Percentiles rank a stretch among this genome's conserved stretches.
phyloP scores from a whole-genome alignment of 345 rosid genomes.

The Chamaenerion angustifolium region DNA sequence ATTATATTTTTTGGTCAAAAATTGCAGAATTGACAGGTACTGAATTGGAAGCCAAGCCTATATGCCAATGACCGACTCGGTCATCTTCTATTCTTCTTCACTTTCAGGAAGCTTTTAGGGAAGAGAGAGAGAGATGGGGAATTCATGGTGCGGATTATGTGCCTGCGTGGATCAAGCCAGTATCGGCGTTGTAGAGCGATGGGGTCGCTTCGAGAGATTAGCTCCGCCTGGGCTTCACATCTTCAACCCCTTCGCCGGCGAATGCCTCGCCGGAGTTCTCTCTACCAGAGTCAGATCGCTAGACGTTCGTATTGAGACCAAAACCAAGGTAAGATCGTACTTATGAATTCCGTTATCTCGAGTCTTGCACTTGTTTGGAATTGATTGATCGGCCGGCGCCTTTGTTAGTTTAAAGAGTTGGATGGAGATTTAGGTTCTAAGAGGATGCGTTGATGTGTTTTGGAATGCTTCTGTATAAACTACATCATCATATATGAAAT shows the following conservation, averaged over 20 bases:
- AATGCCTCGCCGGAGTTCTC: constrained; percentile 71
- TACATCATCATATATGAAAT: too few species aligned
- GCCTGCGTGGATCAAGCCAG: constrained; percentile 84
- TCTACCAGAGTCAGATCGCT: constrained; percentile 81
- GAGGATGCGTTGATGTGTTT: too few species aligned
- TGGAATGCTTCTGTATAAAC: too few species aligned
- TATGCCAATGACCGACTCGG: too few species aligned
- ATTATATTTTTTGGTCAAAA: too few species aligned
- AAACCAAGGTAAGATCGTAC: constrained; percentile 47
- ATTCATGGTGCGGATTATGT: constrained; percentile 22
- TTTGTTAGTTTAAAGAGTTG: too few species aligned
- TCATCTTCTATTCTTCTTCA: background rate
- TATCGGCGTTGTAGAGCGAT: constrained; percentile 66
- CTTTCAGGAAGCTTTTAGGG: background rate
- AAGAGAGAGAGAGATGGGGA: constrained; percentile 36
- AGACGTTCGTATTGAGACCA: constrained; percentile 86
- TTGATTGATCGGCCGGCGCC: too few species aligned
- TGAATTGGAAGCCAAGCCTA: too few species aligned
- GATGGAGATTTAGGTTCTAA: too few species aligned
- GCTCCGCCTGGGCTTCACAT: constrained; percentile 77
- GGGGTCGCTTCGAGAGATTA: constrained; percentile 84
- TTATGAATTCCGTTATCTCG: too few species aligned
- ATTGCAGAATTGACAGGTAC: too few species aligned
- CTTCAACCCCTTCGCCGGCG: constrained; percentile 62
- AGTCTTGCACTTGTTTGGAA: too few species aligned